Evolutionary conservation across 2,329 filamentous ascomycete genomes (phyloP).

Genomic region (Cryphonectria japonica): DNA sequence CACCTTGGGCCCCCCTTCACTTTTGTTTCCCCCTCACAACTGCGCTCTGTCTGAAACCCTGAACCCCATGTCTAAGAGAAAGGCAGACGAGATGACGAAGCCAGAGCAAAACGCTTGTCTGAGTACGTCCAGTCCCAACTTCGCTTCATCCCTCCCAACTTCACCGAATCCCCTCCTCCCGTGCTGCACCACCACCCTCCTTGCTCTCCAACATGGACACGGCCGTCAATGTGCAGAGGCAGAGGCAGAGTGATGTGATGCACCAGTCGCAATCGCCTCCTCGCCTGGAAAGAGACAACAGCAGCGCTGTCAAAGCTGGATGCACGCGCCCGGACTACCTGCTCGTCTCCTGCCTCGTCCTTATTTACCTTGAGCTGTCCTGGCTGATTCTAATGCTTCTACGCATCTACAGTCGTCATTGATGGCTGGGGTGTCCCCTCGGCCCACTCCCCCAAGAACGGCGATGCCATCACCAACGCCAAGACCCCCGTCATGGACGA

Average conservation of each 20-base stretch:
- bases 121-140: slow-evolving; percentile 54
- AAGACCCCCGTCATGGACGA: slow-evolving; percentile 94
- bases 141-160: slow-evolving; percentile 23
- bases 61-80: slow-evolving; percentile 29
- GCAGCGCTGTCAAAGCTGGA: not conserved
- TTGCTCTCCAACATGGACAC: not conserved
- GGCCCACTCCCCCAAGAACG: slow-evolving; percentile 78
- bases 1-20: not conserved
- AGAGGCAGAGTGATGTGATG: slow-evolving; percentile 2
- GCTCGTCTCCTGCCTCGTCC: slow-evolving; percentile 54
- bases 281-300: not conserved
- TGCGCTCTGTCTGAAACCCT: not conserved
- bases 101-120: slow-evolving; percentile 65
- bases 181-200: not conserved
- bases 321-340: slow-evolving; percentile 41
- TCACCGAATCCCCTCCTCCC: not conserved
- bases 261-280: not conserved
- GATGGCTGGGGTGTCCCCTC: slow-evolving; percentile 95
- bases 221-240: slow-evolving; percentile 8
- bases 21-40: not conserved
- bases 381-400: slow-evolving; percentile 63
- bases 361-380: slow-evolving; percentile 60
- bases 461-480: slow-evolving; percentile 93
- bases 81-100: slow-evolving; percentile 50
- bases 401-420: slow-evolving; percentile 79